These are phyloP conservation scores for Closterium sp. DNA, from an alignment of 139 green algal species.

Conservation along the genomic window DNA sequence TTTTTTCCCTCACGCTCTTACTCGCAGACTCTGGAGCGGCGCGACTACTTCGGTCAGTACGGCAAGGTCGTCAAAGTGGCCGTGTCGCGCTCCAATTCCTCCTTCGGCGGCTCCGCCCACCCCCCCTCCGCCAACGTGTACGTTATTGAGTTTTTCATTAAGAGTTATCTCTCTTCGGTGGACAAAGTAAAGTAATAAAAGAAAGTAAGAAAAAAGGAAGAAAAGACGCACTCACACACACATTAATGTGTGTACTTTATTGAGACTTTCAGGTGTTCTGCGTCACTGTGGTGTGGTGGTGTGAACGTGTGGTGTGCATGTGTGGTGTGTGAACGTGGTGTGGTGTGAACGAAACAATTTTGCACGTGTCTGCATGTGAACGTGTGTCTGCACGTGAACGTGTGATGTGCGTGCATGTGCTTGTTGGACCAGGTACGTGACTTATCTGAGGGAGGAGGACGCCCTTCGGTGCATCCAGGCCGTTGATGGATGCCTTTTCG, in stretches of 20 bases:
- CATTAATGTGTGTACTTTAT: constrained; percentile 9
- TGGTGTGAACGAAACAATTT: too few relatives aligned
- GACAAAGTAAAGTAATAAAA: too few relatives aligned
- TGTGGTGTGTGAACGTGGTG: too few relatives aligned
- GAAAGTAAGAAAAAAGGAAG: too few relatives aligned
- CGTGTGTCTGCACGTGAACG: too few relatives aligned
- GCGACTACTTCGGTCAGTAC: constrained; percentile 81
- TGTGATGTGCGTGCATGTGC: neutral
- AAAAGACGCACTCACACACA: too few relatives aligned
- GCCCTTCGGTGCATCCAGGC: constrained; percentile 78
- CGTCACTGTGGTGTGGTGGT: neutral
- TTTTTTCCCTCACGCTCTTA: neutral
- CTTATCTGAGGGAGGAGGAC: constrained; percentile 71
- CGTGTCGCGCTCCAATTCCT: constrained; percentile 63
- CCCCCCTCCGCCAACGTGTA: constrained; percentile 34
- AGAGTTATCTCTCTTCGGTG: too few relatives aligned
- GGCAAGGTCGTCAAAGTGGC: constrained; percentile 77
- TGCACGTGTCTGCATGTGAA: too few relatives aligned
- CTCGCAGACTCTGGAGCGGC: constrained; percentile 55
- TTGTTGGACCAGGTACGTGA: constrained; percentile 76
- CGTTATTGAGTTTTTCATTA: neutral
- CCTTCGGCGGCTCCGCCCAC: neutral
- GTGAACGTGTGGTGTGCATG: neutral
- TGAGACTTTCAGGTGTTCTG: neutral
- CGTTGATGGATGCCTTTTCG: constrained; percentile 72